Evolutionary conservation across 345 rosid genomes (phyloP).

Genomic region (Murraya paniculata): DNA sequence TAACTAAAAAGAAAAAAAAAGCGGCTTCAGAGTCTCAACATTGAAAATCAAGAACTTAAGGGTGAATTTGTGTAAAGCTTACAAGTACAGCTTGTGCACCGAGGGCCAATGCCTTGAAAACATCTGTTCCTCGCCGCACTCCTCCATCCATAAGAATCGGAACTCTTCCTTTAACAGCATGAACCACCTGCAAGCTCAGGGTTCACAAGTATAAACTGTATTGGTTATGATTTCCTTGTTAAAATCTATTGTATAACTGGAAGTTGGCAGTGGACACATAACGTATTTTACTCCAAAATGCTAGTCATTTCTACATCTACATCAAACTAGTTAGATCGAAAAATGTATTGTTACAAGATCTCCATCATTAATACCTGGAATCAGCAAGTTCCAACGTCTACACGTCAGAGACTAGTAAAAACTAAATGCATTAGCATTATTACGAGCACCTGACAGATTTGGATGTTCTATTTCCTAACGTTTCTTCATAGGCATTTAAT

Average conservation of each 20-base stretch:
- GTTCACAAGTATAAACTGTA: not conserved
- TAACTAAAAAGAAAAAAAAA: no score
- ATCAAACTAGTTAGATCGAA: not conserved
- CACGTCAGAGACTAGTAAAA: no score
- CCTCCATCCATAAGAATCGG: constrained; percentile 90
- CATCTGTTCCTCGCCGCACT: constrained; percentile 74
- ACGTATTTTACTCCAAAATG: not conserved
- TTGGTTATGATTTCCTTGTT: not conserved
- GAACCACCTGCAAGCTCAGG: constrained; percentile 53
- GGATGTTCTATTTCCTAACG: not conserved
- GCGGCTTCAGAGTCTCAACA: no score
- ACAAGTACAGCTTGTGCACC: constrained; percentile 95
- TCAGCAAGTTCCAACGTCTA: not conserved
- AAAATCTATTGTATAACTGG: not conserved
- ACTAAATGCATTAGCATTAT: not conserved
- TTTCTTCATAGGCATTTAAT: not conserved
- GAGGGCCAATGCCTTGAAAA: constrained; percentile 86
- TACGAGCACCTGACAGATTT: not conserved
- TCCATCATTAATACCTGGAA: not conserved
- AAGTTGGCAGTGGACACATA: not conserved
- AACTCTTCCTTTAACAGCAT: constrained; percentile 62
- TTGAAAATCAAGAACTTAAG: not conserved
- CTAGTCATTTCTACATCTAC: not conserved
- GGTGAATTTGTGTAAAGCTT: constrained; percentile 10
- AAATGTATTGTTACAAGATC: not conserved